These are phyloP conservation scores for Triticum turgidum DNA, from an alignment of 176 grass and related monocot genomes.

Conservation along the genomic window DNA sequence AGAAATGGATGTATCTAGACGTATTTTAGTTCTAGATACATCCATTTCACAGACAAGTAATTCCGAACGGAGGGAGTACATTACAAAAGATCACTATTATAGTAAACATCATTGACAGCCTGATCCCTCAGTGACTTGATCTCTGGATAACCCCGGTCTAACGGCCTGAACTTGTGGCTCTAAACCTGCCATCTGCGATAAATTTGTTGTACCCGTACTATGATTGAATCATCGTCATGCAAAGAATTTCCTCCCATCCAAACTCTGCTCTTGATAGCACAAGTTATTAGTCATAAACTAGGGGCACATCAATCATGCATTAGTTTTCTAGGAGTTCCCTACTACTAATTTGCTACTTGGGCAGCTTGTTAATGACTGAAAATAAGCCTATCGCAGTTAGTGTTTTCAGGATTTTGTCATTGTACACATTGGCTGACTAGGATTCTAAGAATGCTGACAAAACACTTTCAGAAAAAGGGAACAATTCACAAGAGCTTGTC, in stretches of 20 bases:
- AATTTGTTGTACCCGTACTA: background rate
- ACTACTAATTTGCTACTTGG: background rate
- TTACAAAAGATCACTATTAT: background rate
- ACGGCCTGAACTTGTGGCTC: slow-evolving; percentile 18
- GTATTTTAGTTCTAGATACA: too few relatives aligned
- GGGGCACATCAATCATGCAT: background rate
- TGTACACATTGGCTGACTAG: slow-evolving; percentile 3
- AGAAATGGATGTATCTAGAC: too few relatives aligned
- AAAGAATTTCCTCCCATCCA: background rate
- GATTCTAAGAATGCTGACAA: slow-evolving; percentile 22
- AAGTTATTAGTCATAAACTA: background rate
- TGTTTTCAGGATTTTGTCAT: slow-evolving; percentile 16
- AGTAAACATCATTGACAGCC: background rate
- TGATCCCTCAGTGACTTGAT: background rate
- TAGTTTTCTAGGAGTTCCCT: background rate
- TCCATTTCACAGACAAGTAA: too few relatives aligned
- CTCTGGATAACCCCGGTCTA: background rate
- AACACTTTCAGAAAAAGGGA: background rate
- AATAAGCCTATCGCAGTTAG: background rate
- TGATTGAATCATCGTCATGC: background rate
- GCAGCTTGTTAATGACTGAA: slow-evolving; percentile 8
- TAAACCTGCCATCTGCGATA: slow-evolving; percentile 4
- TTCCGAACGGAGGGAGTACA: background rate
- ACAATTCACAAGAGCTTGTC: background rate
- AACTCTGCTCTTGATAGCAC: slow-evolving; percentile 4